Base-by-base conservation (phyloP, 2,329 filamentous ascomycete genomes). In the Ophiostoma ulmi region DNA sequence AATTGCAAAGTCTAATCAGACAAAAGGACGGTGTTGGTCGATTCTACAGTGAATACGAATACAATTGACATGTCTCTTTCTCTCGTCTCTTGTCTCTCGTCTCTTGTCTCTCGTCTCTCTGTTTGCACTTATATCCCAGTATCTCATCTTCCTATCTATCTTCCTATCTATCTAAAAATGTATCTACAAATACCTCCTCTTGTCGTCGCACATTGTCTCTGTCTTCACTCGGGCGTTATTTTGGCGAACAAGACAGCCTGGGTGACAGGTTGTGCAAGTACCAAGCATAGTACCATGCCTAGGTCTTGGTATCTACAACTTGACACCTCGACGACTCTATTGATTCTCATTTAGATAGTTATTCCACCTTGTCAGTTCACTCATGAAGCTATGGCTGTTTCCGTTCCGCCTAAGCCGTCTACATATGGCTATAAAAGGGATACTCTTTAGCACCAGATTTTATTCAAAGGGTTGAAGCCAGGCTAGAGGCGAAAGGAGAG, bases 181-280 rank as follows among this genome's bases (percentile, higher is more conserved):
- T 17, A 44, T 17, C 13, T 14, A 44, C 14, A 48, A 20, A 4
- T 48, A 39, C 38, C 38, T 39, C 10, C 8, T 39, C 11, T 1
- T 10, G 14, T 17, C 26, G 52, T 55, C 48, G n/a, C n/a, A 58
- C 52, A 58, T 58, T 44, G 52, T 58, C 52, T 58, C 48, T 48
- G 48, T 10, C 52, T 58, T 22, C 17, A 58, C 22, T 58, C 52
- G 52, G 52, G 52, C 52, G 52, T 58, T 58, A 31, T 14, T 55
- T 58, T 58, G 52, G 22, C 61, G 31, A 58, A 35, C n/a, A 64
- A 38, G 35, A 64, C 31, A 64, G 31, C n/a, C 31, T 35, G 2
- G 17, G 64, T 58, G 52, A 58, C 52, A 58, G 52, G 52, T n/a
- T 55, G n/a, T 58, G 52, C 61, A 65, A 48, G 52, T 58, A 26